Evolutionary conservation across 176 grass and related monocot genomes (phyloP).

Genomic region (Oryza coarctata): DNA sequence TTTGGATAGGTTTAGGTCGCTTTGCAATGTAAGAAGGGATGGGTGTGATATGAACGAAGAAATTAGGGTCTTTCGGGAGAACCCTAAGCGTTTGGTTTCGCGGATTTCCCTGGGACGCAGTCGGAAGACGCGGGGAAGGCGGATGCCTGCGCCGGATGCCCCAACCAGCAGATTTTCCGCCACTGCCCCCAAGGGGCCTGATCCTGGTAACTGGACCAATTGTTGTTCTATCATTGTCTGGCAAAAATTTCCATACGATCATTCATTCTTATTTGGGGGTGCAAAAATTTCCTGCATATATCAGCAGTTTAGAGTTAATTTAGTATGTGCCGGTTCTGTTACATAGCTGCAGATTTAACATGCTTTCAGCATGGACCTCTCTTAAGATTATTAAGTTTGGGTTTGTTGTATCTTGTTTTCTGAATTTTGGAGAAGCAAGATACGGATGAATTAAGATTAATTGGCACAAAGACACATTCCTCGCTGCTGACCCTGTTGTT

Average conservation of each 20-base stretch:
- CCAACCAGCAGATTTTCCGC: slow-evolving; percentile 90
- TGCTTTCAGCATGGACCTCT: not conserved
- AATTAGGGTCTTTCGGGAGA: too few relatives aligned
- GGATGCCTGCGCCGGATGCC: slow-evolving; percentile 77
- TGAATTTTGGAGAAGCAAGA: not conserved
- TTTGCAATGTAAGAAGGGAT: not conserved
- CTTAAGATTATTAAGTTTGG: not conserved
- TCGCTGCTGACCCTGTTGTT: not conserved
- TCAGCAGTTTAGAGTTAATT: not conserved
- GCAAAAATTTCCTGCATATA: not conserved
- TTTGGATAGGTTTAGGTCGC: slow-evolving; percentile 12
- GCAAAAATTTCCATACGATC: not conserved
- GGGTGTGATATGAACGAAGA: too few relatives aligned
- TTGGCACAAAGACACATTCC: not conserved
- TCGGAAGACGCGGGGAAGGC: slow-evolving; percentile 85
- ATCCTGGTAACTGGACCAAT: slow-evolving; percentile 67
- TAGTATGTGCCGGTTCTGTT: not conserved
- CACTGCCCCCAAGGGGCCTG: slow-evolving; percentile 81
- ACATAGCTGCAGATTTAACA: not conserved
- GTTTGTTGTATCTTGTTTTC: not conserved
- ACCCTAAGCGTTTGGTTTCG: slow-evolving; percentile 1
- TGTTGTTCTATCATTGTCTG: not conserved
- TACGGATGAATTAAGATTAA: not conserved
- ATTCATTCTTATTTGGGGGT: too few relatives aligned
- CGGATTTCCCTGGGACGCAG: slow-evolving; percentile 85